A percentile compares a stretch with the other conserved stretches of the same genome.
Conservation (phyloP, 2,329 filamentous ascomycete species). For the Aspergillus flavus region DNA sequence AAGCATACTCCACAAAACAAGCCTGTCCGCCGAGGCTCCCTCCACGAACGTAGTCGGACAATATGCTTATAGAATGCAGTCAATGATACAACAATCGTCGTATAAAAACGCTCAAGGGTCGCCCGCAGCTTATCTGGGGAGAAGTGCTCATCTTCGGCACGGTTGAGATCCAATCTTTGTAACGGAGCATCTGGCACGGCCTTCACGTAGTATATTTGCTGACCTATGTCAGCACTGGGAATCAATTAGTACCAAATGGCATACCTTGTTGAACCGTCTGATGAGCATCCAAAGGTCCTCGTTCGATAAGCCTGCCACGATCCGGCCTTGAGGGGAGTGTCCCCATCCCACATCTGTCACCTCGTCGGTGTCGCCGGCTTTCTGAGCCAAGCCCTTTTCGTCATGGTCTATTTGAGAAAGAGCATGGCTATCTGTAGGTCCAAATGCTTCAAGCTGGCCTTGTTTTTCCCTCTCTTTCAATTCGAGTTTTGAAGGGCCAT, state of each 20-base stretch:
- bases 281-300: constrained; percentile 74
- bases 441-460: neutral
- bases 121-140: constrained; percentile 79
- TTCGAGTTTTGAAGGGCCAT: neutral
- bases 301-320: constrained; percentile 55
- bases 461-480: neutral
- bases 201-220: constrained; percentile 73
- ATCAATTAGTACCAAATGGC: neutral
- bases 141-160: constrained; percentile 81
- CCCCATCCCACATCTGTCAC: constrained; percentile 21
- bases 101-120: constrained; percentile 78
- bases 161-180: constrained; percentile 75
- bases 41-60: constrained; percentile 76
- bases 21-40: constrained; percentile 68
- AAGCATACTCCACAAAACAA: constrained; percentile 25
- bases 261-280: constrained; percentile 72
- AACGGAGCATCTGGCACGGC: constrained; percentile 62
- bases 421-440: constrained; percentile 22
- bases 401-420: constrained; percentile 19
- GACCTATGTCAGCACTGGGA: constrained; percentile 24
- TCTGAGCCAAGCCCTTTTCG: constrained; percentile 21
- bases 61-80: constrained; percentile 73
- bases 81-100: constrained; percentile 71
- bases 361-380: constrained; percentile 14
- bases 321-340: constrained; percentile 6